Evolutionary conservation across 257 asterid species (phyloP).

Genomic region (Rehmannia glutinosa): DNA sequence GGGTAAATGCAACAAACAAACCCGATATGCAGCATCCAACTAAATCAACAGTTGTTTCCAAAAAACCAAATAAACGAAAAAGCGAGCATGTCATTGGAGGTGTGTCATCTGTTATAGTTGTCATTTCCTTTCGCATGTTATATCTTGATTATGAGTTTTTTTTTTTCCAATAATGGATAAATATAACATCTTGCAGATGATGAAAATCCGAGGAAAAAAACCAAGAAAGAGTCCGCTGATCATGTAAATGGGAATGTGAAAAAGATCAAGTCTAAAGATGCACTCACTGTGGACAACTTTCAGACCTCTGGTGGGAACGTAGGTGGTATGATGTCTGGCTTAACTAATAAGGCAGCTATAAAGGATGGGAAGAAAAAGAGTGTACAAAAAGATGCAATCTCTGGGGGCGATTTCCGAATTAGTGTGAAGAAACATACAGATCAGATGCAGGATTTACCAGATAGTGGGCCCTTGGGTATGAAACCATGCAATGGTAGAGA

Average conservation of each 20-base stretch:
- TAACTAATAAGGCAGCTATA: constrained; percentile 30
- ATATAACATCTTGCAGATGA: constrained; percentile 50
- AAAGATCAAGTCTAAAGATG: constrained; percentile 38
- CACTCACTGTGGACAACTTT: constrained; percentile 21
- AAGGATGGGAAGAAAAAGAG: constrained; percentile 36
- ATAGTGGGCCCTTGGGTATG: constrained; percentile 23
- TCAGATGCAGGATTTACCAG: constrained; percentile 31
- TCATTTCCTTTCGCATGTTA: constrained; percentile 17
- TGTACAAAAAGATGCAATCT: constrained; percentile 30
- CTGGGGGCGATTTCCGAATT: constrained; percentile 31
- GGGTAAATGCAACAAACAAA: constrained; percentile 31
- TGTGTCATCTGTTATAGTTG: constrained; percentile 27
- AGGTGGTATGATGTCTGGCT: constrained; percentile 23
- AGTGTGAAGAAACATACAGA: constrained; percentile 34
- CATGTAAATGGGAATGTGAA: constrained; percentile 33
- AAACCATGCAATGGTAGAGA: constrained; percentile 27
- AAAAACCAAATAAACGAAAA: constrained; percentile 41
- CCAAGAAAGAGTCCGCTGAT: constrained; percentile 44
- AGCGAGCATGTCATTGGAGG: constrained; percentile 51
- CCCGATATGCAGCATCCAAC: constrained; percentile 29
- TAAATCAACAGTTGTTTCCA: constrained; percentile 27
- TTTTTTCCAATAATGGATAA: constrained; percentile 19
- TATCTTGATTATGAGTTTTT: constrained; percentile 15
- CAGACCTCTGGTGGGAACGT: constrained; percentile 30
- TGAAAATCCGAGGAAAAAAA: constrained; percentile 46